Base-by-base conservation (phyloP, 2,329 filamentous ascomycete species). In the Phyllosticta paracitricarpa region DNA sequence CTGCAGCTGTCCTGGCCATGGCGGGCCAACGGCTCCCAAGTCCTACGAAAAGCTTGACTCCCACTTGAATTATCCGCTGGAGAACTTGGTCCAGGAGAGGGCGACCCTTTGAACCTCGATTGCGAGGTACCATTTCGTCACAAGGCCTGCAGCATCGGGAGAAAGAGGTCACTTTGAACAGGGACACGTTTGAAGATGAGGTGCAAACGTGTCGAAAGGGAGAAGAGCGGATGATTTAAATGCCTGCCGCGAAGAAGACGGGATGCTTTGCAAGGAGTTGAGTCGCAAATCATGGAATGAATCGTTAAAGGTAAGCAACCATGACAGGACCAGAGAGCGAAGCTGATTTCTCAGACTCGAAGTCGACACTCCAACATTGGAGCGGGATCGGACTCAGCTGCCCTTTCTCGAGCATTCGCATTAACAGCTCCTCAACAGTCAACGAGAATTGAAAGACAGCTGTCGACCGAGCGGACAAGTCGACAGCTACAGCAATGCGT, bases 1-100 rank as follows among this genome's bases (percentile, higher is more conserved):
- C 54, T 61, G 58, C 53, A 54, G 56, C 22, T 61, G 58, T 48
- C 58, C 58, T 3, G 54, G 58, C n/a, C 58, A 61, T n/a, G 58
- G 58, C n/a, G 58, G 58, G 3, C 58, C 58, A 10, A 54, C 58
- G 2, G 56, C 58, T 2, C 58, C 58, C 4, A 40, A 52, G 6
- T 54, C 25, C 5, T 61, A 61, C n/a, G 58, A 61, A 25, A 35
- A 51, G 10, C 51, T 61, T 19, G 58, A 61, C 19, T 48, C 22
- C 4, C 58, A 48, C n/a, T n/a, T 48, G 40, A 48, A 48, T 6
- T 48, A 48, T 48, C 40, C 40, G 40, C 14, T 48, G 17, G 40
- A 48, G n/a, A 48, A 48, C 4, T n/a, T 48, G 12, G n/a, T 48
- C 14, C 40, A 48, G 7, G 40, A 48, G 40, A 48, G 40, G 14